Evolutionary conservation across 2,329 filamentous ascomycete species (phyloP), one percentile per base, ranked within the genome.

Genomic region (Chrysoporthe deuterocubensis): DNA sequence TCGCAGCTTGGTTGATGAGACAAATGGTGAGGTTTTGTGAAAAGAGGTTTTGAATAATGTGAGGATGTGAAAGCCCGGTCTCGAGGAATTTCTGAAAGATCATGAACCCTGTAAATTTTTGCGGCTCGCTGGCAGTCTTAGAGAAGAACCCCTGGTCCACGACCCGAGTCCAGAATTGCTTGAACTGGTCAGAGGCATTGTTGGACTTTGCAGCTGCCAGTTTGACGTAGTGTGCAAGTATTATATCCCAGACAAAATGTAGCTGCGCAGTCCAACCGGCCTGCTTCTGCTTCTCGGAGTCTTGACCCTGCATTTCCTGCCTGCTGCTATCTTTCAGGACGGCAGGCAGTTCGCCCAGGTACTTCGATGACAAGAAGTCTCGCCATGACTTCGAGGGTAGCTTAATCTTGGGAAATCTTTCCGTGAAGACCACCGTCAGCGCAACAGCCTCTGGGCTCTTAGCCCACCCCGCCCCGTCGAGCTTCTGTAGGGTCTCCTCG

Each of bases 31-130:
- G 82, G 73, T 97, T 97, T 70, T 90, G 89, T 73, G 92, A 94
- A 76, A 98, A 97, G 0, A 97, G 82, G 9, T 79, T 83, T 71
- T 78, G 84, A 64, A 81, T 86, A 73, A 84, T 85, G 67, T 76
- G 82, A 71, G 70, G 77, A 71, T 77, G 87, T 76, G 74, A 82
- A 43, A 83, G 81, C 9, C 86, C 78, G 3, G 81, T 81, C 57
- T 85, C 81, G 4, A 97, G 80, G 73, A 94, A 87, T 74, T 91
- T 92, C 73, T 91, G 89, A 74, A 97, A 93, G 2, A 98, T 86
- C 74, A 94, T 89, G 79, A 98, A 95, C 0, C 96, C 96, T 78
- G 93, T 94, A 74, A 93, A 93, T 78, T 97, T 98, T 66, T 96
- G 91, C 73, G 94, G 93, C 56, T 94, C 89, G 1, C 94, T 96